Evolutionary conservation across 495 filamentous ascomycete genomes (phyloP), one percentile per base, ranked within the genome.

Genomic region (Chaetomium cochliodes): DNA sequence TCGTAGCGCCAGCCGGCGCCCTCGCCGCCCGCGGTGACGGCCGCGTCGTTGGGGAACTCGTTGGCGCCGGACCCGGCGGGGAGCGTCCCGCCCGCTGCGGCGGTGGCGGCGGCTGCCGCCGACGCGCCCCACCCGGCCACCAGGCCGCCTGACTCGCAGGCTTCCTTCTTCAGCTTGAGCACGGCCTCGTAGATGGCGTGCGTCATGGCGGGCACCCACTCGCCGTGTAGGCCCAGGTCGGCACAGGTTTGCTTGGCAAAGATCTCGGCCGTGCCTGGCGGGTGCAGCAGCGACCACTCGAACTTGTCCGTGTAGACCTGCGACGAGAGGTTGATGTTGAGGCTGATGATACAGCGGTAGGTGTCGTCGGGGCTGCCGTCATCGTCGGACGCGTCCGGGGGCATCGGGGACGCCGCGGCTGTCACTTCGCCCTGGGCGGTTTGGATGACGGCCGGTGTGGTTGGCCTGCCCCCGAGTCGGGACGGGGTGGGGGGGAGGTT

Each of bases 151-250:
- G 89, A 89, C 70, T 97, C 93, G 76, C 90, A 94, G 4, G 93
- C 91, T 72, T 98, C 96, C 74, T 98, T 99, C 79, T 97, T 98
- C 46, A 96, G 81, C 52, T 90, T 89, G 46, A 98, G 79, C 1
- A 93, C 92, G 8, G 94, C 92, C 77, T 99, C 94, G 76, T 98
- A 97, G 65, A 99, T 97, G 12, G 92, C 94, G 72, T 97, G 93
- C 20, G 96, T 87, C 77, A 99, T 90, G 41, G 92, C 91, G 3
- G 92, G 89, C 8, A 97, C 86, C 90, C 96, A 99, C 80, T 99
- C 94, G 60, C 92, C 92, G 47, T 85, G 78, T 23, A 99, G 82
- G 39, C 92, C 92, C 5, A 98, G 76, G 72, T 99, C 94, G 13
- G 92, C 89, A 74, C 93, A 96, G 0, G 94, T 97, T 62, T 90